Base-by-base conservation (phyloP, 345 rosid species). In the Eutrema yunnanense region DNA sequence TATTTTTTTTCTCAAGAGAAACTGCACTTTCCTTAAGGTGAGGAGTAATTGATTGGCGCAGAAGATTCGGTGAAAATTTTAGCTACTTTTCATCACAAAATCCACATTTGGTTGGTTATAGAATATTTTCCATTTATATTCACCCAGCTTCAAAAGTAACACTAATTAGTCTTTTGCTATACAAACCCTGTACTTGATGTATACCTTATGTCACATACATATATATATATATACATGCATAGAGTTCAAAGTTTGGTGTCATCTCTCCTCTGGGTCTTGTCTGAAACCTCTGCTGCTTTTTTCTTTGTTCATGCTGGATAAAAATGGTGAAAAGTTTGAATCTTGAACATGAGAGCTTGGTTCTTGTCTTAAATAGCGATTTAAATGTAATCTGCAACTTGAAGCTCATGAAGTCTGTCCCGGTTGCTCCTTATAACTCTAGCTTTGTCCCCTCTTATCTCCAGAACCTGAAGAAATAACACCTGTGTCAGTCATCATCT, bases 361-460 rank as follows among this genome's bases (percentile, higher is more conserved):
- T 54, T 51, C 59, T 48, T 49, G 48, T 49, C 65, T 49, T 40
- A 2, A 2, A 3, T 63, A 47, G 47, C 37, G 32, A 64, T 70
- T 76, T 82, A 87, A 0, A 81, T 71, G 63, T 82, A 87, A 58
- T 89, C 86, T 54, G 79, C 86, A 44, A 78, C 81, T 26, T 83
- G 86, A 73, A 86, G 83, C 77, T 83, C 88, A 56, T 76, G 71
- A 42, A 79, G 41, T 29, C 12, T 71, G 76, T 80, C 90, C 59
- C 70, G 73, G 74, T 80, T 76, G 79, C 90, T 86, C 61, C 83
- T 83, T 82, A 93, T 73, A 5, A 80, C 96, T 76, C 90, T 89
- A 19, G 90, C 90, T 78, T 80, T 79, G 64, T 83, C 80, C 36
- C 81, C 90, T 63, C 34, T 77, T 79, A 90, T 93, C 78, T 90